phyloP scores from a whole-genome alignment of 1,139 yeast species.

The Saccharomyces hybrid region DNA sequence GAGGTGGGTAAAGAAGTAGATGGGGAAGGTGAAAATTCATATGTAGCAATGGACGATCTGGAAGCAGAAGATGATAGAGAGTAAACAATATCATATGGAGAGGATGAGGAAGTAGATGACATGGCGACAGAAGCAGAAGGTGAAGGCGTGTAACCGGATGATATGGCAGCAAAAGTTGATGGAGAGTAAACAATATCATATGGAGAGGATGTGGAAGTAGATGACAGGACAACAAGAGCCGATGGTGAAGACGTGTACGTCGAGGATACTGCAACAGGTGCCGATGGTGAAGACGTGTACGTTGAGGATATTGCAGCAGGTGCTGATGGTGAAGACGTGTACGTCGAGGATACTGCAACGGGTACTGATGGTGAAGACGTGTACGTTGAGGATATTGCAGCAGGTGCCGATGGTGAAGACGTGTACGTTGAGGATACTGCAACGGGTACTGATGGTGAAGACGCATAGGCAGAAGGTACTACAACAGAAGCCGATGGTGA shows the following conservation, averaged over 20 bases:
- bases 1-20: background rate
- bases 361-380: background rate
- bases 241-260: background rate
- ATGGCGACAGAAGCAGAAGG: background rate
- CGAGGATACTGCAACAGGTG: background rate
- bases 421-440: background rate
- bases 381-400: background rate
- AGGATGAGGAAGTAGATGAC: background rate
- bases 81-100: background rate
- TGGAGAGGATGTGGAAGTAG: background rate
- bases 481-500: background rate
- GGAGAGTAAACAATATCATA: background rate
- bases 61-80: background rate
- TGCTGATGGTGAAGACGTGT: background rate
- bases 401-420: background rate
- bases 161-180: background rate
- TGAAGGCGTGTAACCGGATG: background rate
- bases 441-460: background rate
- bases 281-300: background rate
- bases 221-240: background rate
- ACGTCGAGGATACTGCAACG: background rate
- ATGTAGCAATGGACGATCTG: background rate
- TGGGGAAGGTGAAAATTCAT: background rate
- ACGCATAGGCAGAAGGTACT: background rate
- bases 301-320: background rate